Evolutionary conservation across 345 rosid species (phyloP).

Genomic region (Camelina hispida): DNA sequence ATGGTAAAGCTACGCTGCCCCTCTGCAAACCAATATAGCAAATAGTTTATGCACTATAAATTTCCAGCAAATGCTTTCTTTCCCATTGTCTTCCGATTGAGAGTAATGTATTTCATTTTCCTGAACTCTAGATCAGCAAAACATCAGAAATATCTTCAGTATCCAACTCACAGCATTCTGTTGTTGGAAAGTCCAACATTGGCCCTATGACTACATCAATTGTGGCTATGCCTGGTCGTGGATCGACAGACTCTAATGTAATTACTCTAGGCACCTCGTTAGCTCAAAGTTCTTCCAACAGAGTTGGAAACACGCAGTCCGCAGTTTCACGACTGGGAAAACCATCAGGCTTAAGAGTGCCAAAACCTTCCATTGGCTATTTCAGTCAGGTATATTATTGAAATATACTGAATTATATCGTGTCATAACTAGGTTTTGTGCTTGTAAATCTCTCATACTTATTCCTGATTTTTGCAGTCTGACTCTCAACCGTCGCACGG

Average conservation of each 20-base stretch:
- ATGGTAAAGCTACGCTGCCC: constrained; percentile 55
- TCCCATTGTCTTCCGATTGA: constrained; percentile 15
- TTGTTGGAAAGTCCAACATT: constrained; percentile 42
- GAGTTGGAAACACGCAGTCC: constrained; percentile 40
- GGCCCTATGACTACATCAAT: constrained; percentile 46
- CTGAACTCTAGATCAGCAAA: constrained; percentile 53
- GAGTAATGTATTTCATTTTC: constrained; percentile 33
- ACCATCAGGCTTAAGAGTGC: constrained; percentile 88
- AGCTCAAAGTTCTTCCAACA: constrained; percentile 43
- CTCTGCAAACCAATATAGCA: constrained; percentile 21
- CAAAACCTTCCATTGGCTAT: constrained; percentile 87
- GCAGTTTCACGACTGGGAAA: constrained; percentile 52
- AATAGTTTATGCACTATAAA: constrained; percentile 20
- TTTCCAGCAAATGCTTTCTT: constrained; percentile 20
- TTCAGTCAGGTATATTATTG: constrained; percentile 66
- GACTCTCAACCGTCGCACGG: constrained; percentile 52
- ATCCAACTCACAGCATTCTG: constrained; percentile 42
- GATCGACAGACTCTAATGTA: constrained; percentile 41
- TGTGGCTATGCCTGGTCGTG: constrained; percentile 43
- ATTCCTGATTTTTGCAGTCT: constrained; percentile 59
- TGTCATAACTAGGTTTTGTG: constrained; percentile 9
- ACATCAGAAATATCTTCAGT: constrained; percentile 44
- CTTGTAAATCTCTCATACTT: constrained; percentile 27
- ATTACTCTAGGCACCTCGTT: constrained; percentile 41
- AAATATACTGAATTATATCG: constrained; percentile 1